Evolutionary conservation across 2,329 filamentous ascomycete species (phyloP).

Genomic region (Triangularia setosa): DNA sequence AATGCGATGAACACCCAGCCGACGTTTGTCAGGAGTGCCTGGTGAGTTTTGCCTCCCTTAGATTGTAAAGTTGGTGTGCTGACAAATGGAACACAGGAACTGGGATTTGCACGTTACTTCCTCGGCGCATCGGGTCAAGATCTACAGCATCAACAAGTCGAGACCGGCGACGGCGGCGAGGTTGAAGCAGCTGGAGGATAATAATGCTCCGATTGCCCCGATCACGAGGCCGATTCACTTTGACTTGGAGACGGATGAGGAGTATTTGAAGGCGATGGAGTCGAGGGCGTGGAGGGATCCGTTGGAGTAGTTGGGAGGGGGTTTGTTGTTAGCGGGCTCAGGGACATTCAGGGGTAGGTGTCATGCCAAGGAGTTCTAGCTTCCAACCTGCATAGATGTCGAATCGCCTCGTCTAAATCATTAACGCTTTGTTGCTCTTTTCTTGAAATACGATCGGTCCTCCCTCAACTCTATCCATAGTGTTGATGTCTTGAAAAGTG

Average conservation of each 20-base stretch:
- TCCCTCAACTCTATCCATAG: too few species aligned
- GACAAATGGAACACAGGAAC: conserved; percentile 40
- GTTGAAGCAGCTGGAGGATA: conserved; percentile 48
- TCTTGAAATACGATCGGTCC: too few species aligned
- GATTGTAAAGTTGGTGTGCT: too few species aligned
- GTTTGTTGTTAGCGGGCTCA: not conserved
- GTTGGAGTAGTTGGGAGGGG: conserved; percentile 32
- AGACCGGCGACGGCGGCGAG: conserved; percentile 45
- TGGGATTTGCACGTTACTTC: conserved; percentile 64
- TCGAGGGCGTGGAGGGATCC: conserved; percentile 39
- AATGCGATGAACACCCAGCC: conserved; percentile 60
- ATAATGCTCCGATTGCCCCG: conserved; percentile 45
- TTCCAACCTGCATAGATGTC: not conserved
- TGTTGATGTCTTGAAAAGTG: too few species aligned
- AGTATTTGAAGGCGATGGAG: conserved; percentile 43
- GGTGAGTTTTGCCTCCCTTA: conserved; percentile 32
- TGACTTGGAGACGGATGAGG: conserved; percentile 45
- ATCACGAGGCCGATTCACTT: conserved; percentile 52
- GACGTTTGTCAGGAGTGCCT: conserved; percentile 48
- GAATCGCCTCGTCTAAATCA: too few species aligned
- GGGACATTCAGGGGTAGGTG: not conserved
- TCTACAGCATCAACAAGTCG: conserved; percentile 60
- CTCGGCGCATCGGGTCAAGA: conserved; percentile 55
- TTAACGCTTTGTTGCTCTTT: too few species aligned
- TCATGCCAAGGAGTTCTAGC: not conserved